phyloP scores from a whole-genome alignment of 495 filamentous ascomycete species.

The Penicillium pulvis region DNA sequence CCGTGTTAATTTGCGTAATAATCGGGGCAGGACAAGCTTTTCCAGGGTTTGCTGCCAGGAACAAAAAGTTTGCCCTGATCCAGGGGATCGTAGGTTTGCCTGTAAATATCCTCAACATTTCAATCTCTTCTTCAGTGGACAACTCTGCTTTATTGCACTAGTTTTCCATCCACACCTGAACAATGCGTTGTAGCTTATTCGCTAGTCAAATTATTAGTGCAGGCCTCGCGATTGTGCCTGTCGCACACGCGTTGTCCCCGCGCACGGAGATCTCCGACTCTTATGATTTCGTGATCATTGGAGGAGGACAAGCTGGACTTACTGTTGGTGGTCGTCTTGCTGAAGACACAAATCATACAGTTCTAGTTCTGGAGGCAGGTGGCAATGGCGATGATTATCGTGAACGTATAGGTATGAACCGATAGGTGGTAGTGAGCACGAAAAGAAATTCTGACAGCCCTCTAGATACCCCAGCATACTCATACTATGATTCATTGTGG shows the following conservation, averaged over 20 bases:
- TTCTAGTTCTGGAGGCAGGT: conserved; percentile 49
- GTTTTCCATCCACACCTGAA: not conserved
- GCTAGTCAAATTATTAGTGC: not conserved
- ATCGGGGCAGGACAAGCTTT: not conserved
- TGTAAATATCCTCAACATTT: not conserved
- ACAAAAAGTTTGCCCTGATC: not conserved
- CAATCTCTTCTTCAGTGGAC: no score
- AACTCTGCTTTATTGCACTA: not conserved
- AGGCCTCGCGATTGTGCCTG: conserved; percentile 5
- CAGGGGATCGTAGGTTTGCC: not conserved
- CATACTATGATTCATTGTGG: conserved; percentile 39
- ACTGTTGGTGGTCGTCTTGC: conserved; percentile 29
- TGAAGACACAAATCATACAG: conserved; percentile 33
- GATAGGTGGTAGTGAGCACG: not conserved
- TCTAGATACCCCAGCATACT: conserved; percentile 36
- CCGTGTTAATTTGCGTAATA: not conserved
- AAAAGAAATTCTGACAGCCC: not conserved
- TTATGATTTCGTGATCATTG: conserved; percentile 53
- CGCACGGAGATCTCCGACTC: conserved; percentile 30
- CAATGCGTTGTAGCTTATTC: not conserved
- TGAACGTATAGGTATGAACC: conserved; percentile 30
- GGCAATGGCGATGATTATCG: conserved; percentile 38
- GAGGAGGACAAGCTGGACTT: conserved; percentile 45
- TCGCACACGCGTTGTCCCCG: conserved; percentile 26
- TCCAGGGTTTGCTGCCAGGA: not conserved